phyloP scores from a whole-genome alignment of 2,329 filamentous ascomycete genomes.

The Trichoderma breve region DNA sequence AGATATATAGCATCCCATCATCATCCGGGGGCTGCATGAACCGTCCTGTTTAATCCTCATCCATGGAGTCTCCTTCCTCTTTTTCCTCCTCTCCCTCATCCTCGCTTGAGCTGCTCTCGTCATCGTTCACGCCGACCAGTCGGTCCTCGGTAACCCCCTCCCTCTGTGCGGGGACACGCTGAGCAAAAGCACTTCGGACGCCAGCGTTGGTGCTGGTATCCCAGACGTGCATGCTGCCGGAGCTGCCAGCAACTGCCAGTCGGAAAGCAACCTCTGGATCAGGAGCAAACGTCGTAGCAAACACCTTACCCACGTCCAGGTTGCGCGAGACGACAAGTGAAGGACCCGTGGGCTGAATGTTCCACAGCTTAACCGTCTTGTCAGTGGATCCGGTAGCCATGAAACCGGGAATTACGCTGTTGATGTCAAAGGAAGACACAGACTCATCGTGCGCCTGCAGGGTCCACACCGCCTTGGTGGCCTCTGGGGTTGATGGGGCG shows the following conservation, averaged over 20 bases:
- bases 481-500: conserved; percentile 67
- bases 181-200: conserved; percentile 78
- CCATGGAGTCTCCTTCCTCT: conserved; percentile 26
- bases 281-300: conserved; percentile 85
- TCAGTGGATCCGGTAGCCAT: conserved; percentile 92
- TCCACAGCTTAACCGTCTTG: conserved; percentile 96
- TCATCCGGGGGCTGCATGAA: conserved; percentile 3
- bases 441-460: conserved; percentile 94
- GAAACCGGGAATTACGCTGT: conserved; percentile 84
- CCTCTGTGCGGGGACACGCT: conserved; percentile 56
- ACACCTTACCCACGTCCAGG: conserved; percentile 91
- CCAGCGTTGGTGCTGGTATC: conserved; percentile 91
- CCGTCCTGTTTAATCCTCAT: conserved; percentile 25
- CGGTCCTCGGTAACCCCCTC: conserved; percentile 66
- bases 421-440: conserved; percentile 89
- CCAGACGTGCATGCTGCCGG: conserved; percentile 90
- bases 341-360: conserved; percentile 75
- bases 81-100: conserved; percentile 52
- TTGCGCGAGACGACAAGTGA: conserved; percentile 90
- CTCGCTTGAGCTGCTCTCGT: conserved; percentile 66
- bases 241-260: conserved; percentile 89
- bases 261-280: conserved; percentile 90
- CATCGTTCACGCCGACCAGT: conserved; percentile 68
- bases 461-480: conserved; percentile 86
- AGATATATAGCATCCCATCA: conserved; percentile 2